Conservation (phyloP, 2,329 filamentous ascomycete species). For the Sphaerulina musiva region DNA sequence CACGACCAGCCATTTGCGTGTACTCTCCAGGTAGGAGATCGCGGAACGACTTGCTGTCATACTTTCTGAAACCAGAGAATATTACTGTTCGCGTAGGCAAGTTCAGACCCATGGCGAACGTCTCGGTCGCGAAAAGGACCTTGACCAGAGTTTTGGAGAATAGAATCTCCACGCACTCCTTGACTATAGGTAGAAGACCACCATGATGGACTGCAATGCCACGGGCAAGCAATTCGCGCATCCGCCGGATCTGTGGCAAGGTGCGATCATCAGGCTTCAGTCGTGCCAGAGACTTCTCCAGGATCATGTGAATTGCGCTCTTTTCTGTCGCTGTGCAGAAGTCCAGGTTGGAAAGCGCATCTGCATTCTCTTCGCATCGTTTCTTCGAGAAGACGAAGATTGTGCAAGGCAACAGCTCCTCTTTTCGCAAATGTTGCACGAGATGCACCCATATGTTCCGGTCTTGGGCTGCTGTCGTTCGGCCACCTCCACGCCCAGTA, state of each 20-base stretch:
- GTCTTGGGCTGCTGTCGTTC: slow-evolving; percentile 86
- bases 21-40: slow-evolving; percentile 93
- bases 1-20: slow-evolving; percentile 96
- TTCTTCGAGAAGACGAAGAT: slow-evolving; percentile 99
- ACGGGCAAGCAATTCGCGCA: slow-evolving; percentile 76
- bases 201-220: slow-evolving; percentile 96
- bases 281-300: slow-evolving; percentile 87
- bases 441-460: slow-evolving; percentile 95
- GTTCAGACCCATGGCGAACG: slow-evolving; percentile 97
- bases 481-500: slow-evolving; percentile 74
- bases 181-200: slow-evolving; percentile 88
- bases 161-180: slow-evolving; percentile 93
- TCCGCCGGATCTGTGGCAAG: slow-evolving; percentile 83
- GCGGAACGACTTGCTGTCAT: slow-evolving; percentile 85
- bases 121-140: slow-evolving; percentile 94
- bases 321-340: slow-evolving; percentile 91
- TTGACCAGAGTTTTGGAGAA: slow-evolving; percentile 95
- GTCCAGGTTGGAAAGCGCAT: slow-evolving; percentile 89
- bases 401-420: slow-evolving; percentile 80
- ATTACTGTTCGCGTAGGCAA: slow-evolving; percentile 92
- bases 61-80: slow-evolving; percentile 94
- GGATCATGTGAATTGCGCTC: slow-evolving; percentile 94
- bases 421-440: slow-evolving; percentile 82
- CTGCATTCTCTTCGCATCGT: slow-evolving; percentile 92
- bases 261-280: slow-evolving; percentile 82